Evolutionary conservation across 495 filamentous ascomycete species (phyloP).

Genomic region (Aspergillus sclerotiicarbonarius): DNA sequence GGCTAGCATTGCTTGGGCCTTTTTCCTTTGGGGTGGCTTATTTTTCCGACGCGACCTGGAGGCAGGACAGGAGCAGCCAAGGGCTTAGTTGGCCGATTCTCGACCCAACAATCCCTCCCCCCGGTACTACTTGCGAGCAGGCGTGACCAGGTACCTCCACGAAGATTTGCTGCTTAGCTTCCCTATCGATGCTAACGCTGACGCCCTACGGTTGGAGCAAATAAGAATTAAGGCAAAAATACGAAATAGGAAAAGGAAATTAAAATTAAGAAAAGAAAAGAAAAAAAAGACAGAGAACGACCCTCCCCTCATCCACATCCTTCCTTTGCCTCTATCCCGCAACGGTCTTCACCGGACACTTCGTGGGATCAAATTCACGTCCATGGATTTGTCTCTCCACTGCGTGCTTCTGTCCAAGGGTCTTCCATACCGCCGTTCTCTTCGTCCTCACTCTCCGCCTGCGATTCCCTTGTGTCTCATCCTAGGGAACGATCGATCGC

Average conservation of each 20-base stretch:
- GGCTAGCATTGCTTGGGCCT: conserved; percentile 5
- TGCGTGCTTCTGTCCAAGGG: conserved; percentile 17
- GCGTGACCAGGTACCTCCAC: conserved; percentile 2
- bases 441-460: conserved; percentile 11
- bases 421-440: conserved; percentile 13
- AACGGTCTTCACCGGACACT: conserved; percentile 15
- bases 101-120: not conserved
- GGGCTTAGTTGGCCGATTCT: not conserved
- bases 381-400: conserved; percentile 23
- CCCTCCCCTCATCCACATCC: conserved; percentile 6
- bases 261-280: not conserved
- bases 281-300: not conserved
- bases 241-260: not conserved
- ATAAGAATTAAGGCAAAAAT: not conserved
- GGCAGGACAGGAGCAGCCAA: not conserved
- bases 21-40: not conserved
- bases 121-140: not conserved
- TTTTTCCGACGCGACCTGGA: conserved; percentile 4
- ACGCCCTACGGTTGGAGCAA: not conserved
- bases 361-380: conserved; percentile 14
- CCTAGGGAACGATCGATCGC: conserved; percentile 14
- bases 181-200: not conserved
- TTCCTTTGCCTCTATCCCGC: conserved; percentile 5
- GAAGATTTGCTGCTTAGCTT: not conserved
- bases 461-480: conserved; percentile 13